phyloP scores from a whole-genome alignment of 805 yeast species.

The Yarrowia deformans region DNA sequence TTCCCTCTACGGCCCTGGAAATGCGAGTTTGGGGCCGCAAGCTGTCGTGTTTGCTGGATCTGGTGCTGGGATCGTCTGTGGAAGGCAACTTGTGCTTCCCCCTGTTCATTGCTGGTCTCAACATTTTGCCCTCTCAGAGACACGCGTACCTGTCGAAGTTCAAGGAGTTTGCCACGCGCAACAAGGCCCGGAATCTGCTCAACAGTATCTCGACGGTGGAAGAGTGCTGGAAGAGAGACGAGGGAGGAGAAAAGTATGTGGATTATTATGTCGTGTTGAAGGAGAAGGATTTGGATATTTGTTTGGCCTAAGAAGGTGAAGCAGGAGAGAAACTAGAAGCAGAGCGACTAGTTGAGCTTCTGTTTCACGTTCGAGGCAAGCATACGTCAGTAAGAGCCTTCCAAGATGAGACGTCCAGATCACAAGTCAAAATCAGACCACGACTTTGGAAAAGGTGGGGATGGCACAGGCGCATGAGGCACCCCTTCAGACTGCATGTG shows the following conservation, averaged over 20 bases:
- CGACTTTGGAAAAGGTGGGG: too few relatives aligned
- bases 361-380: too few relatives aligned
- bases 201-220: conserved; percentile 54
- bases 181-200: conserved; percentile 68
- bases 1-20: conserved; percentile 68
- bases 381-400: too few relatives aligned
- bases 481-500: too few relatives aligned
- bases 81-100: conserved; percentile 81
- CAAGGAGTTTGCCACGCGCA: conserved; percentile 64
- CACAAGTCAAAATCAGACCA: too few relatives aligned
- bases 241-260: conserved; percentile 63
- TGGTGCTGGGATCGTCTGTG: conserved; percentile 68
- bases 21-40: conserved; percentile 65
- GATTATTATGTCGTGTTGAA: conserved; percentile 78
- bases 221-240: conserved; percentile 55
- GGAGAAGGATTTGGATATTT: conserved; percentile 76
- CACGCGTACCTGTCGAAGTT: conserved; percentile 54
- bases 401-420: too few relatives aligned
- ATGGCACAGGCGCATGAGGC: too few relatives aligned
- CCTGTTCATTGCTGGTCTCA: conserved; percentile 77
- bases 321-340: background rate
- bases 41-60: conserved; percentile 63
- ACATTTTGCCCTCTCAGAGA: conserved; percentile 53
- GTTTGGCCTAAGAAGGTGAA: conserved; percentile 44
- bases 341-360: too few relatives aligned